Evolutionary conservation across 1,139 yeast genomes (phyloP), one percentile per base, ranked within the genome.

Genomic region (Hansenula anomala): DNA sequence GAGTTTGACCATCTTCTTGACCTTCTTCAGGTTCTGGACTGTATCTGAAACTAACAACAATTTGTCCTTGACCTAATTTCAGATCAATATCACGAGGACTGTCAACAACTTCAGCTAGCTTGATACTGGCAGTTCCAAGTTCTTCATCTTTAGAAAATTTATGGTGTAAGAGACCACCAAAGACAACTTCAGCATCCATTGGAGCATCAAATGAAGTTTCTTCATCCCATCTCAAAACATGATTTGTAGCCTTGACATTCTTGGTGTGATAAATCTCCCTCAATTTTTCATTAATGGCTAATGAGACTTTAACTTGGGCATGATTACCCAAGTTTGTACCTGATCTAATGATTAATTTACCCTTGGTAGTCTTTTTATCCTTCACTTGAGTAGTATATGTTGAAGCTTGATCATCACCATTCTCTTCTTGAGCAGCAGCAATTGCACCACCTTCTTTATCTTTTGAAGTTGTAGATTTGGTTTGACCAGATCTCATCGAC

Each of bases 101-200:
- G 38, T 52, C 56, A 32, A 49, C 29, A 6, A 48, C 67, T 16
- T 71, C 73, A n/a, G 55, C 42, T 46, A 78, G 61, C 13, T 54
- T 52, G 31, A 78, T 48, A 18, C 61, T 58, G 6, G 77, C 79
- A 38, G 69, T 71, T 14, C 86, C 95, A 36, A 88, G 46, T 38
- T 77, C 84, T 33, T 69, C 69, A 47, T 76, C 80, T 54, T 84
- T 80, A 32, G 95, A 92, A 51, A 90, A 73, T 4, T 78, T 73
- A 59, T 85, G 95, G 56, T 78, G 84, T 36, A 82, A 80, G 37
- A 76, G 69, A 14, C 86, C 74, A 30, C 69, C 67, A 53, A 90
- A 74, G 6, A 75, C 63, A 36, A 90, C 55, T 40, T 66, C 69
- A 4, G 82, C 80, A 15, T 74, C 79, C 3, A 79, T 61, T 5